Conservation (phyloP, 2,329 filamentous ascomycete genomes). For the Botrytis squamosa region DNA sequence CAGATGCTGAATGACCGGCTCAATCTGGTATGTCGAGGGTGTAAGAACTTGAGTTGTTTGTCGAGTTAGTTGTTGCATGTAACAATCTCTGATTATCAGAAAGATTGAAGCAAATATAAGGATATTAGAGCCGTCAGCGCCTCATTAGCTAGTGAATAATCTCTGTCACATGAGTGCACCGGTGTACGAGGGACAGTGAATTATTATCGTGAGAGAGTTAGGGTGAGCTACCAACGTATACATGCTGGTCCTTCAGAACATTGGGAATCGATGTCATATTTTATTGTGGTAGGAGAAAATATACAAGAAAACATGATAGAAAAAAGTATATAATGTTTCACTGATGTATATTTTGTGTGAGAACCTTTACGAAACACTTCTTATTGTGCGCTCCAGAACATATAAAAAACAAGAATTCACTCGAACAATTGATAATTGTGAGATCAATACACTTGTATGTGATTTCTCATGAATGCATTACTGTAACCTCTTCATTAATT, state of each 20-base stretch:
- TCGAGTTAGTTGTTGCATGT: neutral
- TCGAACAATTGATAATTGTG: neutral
- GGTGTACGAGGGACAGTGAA: neutral
- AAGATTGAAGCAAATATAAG: neutral
- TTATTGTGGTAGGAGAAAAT: neutral
- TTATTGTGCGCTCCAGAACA: neutral
- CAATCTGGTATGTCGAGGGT: neutral
- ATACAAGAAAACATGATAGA: accelerated
- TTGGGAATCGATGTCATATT: too few relatives aligned
- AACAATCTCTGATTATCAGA: neutral
- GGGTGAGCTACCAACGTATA: neutral
- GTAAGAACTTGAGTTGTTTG: neutral
- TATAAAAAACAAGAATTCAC: neutral
- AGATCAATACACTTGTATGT: neutral
- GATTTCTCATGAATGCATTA: too few relatives aligned
- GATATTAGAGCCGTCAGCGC: accelerated
- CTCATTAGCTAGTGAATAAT: neutral
- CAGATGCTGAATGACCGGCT: neutral
- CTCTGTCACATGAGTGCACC: neutral
- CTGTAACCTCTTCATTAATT: too few relatives aligned
- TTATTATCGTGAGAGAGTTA: neutral
- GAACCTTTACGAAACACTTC: neutral
- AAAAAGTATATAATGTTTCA: neutral
- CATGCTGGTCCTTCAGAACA: neutral
- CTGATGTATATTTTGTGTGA: neutral